These are phyloP conservation scores for Phytopythium aichiense DNA, from an alignment of 352 stramenopile species.

Conservation along the genomic window DNA sequence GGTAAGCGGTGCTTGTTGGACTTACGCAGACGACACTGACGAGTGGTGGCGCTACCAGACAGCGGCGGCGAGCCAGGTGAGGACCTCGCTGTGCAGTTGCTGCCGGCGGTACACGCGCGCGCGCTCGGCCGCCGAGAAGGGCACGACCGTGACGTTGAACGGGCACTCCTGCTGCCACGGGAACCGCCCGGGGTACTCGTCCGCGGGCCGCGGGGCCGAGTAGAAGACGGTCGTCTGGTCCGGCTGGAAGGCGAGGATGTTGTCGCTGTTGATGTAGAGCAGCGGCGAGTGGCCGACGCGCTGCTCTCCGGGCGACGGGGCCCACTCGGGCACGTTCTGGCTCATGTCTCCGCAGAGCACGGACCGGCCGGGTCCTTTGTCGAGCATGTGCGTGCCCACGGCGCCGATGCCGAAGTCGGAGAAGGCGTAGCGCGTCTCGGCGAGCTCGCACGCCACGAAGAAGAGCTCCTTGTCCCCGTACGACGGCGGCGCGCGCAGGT, in stretches of 20 bases:
- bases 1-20: neutral
- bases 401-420: slow-evolving; percentile 30
- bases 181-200: slow-evolving; percentile 33
- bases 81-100: slow-evolving; percentile 15
- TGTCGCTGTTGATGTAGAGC: slow-evolving; percentile 50
- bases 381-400: slow-evolving; percentile 21
- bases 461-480: slow-evolving; percentile 59
- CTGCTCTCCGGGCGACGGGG: neutral
- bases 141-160: slow-evolving; percentile 29
- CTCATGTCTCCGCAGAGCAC: slow-evolving; percentile 42
- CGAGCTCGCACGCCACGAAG: slow-evolving; percentile 45
- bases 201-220: slow-evolving; percentile 18
- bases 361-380: neutral
- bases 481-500: slow-evolving; percentile 12
- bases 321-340: slow-evolving; percentile 30
- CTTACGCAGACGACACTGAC: neutral
- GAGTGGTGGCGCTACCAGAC: neutral
- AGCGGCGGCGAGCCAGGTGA: neutral
- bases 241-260: slow-evolving; percentile 28
- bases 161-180: slow-evolving; percentile 31
- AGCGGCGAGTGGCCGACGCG: slow-evolving; percentile 13
- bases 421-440: slow-evolving; percentile 43
- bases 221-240: slow-evolving; percentile 18
- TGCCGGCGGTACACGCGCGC: slow-evolving; percentile 18
- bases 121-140: slow-evolving; percentile 15